These are phyloP conservation scores for Daldinia eschscholtzii DNA, from an alignment of 2,329 filamentous ascomycete species.

Conservation along the genomic window DNA sequence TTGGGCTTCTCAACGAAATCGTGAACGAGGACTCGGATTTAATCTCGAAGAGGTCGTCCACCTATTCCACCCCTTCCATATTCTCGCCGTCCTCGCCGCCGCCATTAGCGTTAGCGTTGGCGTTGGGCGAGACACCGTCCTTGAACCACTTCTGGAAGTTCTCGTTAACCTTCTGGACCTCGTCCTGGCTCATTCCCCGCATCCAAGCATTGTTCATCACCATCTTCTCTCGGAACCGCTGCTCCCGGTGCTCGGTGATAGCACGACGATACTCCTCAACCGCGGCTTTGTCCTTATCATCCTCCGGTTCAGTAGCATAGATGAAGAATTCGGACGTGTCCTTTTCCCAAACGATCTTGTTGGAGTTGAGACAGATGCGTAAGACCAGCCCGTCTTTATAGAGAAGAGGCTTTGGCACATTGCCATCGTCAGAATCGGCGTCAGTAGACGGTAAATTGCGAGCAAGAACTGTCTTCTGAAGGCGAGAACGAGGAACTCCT, in stretches of 20 bases:
- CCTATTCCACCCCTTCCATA: constrained; percentile 45
- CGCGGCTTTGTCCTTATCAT: constrained; percentile 73
- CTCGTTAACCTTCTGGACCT: constrained; percentile 80
- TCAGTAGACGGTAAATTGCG: constrained; percentile 76
- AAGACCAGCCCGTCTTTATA: constrained; percentile 77
- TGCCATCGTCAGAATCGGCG: constrained; percentile 72
- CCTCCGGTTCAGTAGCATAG: constrained; percentile 76
- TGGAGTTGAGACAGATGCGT: constrained; percentile 81
- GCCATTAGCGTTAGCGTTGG: constrained; percentile 52
- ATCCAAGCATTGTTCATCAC: constrained; percentile 85
- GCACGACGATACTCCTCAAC: constrained; percentile 70
- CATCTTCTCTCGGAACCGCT: constrained; percentile 81
- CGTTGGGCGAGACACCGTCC: constrained; percentile 59
- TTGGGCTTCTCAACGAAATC: not conserved
- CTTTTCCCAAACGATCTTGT: constrained; percentile 82
- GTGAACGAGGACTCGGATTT: not conserved
- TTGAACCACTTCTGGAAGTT: constrained; percentile 68
- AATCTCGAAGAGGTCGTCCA: not conserved
- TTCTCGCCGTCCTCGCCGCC: constrained; percentile 44
- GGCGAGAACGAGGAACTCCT: constrained; percentile 73
- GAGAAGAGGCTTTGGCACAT: constrained; percentile 70
- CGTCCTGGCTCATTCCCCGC: constrained; percentile 81
- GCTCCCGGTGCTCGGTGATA: constrained; percentile 72
- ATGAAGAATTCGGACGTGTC: constrained; percentile 77
- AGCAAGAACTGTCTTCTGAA: constrained; percentile 77